These are phyloP conservation scores for Cercospora sp. DNA, from an alignment of 2,329 filamentous ascomycete genomes.

Conservation along the genomic window DNA sequence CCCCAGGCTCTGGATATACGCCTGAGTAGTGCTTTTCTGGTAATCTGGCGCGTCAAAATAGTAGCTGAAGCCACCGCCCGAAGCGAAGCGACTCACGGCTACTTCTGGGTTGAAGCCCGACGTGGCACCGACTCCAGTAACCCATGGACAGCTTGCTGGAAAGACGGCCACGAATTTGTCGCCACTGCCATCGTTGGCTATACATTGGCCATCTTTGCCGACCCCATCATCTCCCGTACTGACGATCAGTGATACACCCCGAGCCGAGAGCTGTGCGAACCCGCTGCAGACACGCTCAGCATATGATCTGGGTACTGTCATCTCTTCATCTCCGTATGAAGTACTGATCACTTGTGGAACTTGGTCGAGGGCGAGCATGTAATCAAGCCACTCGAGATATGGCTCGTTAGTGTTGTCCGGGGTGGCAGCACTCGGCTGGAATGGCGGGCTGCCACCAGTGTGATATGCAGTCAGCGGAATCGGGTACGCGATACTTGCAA, in stretches of 20 bases:
- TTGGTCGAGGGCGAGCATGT: constrained; percentile 55
- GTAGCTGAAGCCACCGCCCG: constrained; percentile 50
- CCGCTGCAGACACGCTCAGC: constrained; percentile 60
- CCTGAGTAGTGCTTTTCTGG: constrained; percentile 44
- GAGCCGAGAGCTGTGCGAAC: constrained; percentile 65
- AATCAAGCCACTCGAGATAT: constrained; percentile 63
- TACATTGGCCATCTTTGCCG: constrained; percentile 49
- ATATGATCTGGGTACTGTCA: constrained; percentile 62
- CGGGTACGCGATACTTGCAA: constrained; percentile 56
- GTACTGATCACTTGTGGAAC: constrained; percentile 64
- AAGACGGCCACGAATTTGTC: constrained; percentile 48
- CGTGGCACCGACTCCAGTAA: constrained; percentile 52
- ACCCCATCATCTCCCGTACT: constrained; percentile 63
- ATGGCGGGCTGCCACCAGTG: constrained; percentile 59
- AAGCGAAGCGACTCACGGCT: constrained; percentile 56
- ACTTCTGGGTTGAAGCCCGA: constrained; percentile 47
- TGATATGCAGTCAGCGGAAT: constrained; percentile 60
- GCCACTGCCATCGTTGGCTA: constrained; percentile 49
- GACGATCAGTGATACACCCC: constrained; percentile 66
- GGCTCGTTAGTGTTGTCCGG: constrained; percentile 64
- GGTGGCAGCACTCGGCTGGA: constrained; percentile 50
- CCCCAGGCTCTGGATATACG: constrained; percentile 46
- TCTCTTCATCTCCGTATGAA: constrained; percentile 68
- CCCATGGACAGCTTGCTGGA: constrained; percentile 51
- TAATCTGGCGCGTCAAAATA: constrained; percentile 48